Base-by-base conservation (phyloP, 2,329 filamentous ascomycete genomes). In the Passalora sequoiae region DNA sequence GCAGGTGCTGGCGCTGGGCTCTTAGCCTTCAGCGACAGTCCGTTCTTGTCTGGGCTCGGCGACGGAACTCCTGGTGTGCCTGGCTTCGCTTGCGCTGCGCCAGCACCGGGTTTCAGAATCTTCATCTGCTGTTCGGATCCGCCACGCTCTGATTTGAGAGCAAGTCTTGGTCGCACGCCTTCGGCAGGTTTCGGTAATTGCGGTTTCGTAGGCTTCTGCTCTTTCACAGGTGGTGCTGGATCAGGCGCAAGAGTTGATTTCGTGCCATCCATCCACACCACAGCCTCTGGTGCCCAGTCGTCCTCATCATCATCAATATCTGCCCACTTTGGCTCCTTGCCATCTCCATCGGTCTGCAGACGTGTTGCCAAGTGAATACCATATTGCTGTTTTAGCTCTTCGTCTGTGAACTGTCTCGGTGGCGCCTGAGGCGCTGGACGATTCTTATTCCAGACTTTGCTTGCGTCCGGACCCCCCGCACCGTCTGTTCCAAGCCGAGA, bases 231-330 rank as follows among this genome's bases (percentile, higher is more conserved):
- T 24, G 51, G 44, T 21, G 51, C 40, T 38, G 72, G 69, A 35
- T 74, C 69, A 49, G 81, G 76, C 12, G 83, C 79, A 12, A 89
- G 72, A 4, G 81, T 86, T 24, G 84, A 84, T 65, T 91, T 91
- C 37, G 86, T 92, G 41, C 86, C 86, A 64, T 94, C 87, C 60
- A 85, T 86, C 87, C 87, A 94, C 46, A 86, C 86, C 53, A 92
- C 88, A 40, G 84, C 80, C 52, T 92, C 86, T 2, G 86, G 86
- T 10, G 82, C 84, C 84, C 86, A 91, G 59, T 91, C 86, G 27
- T 92, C 87, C 58, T 89, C 85, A 52, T 92, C 86, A 45, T 92
- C 87, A 49, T 92, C 87, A 47, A 91, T 89, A 60, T 94, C 87
- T 17, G 86, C 87, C 87, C 87, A 94, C 62, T 89, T 91, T 22